phyloP scores from a whole-genome alignment of 2,329 filamentous ascomycete species.

The Ophiostoma perfectum region DNA sequence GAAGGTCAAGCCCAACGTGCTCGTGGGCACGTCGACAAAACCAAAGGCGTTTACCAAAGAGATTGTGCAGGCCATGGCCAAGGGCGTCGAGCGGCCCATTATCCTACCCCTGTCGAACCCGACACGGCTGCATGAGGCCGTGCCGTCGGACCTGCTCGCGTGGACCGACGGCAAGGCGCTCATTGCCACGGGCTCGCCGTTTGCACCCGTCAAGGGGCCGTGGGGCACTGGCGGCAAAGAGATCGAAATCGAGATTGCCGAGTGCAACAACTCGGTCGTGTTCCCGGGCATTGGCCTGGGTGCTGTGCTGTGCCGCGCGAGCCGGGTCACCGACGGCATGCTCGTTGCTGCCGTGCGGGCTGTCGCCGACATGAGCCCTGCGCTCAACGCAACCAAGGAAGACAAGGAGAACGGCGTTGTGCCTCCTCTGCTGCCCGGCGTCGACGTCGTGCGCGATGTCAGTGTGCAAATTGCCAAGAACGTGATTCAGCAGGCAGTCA shows the following conservation, averaged over 20 bases:
- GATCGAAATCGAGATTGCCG: constrained; percentile 52
- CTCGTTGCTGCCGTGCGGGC: constrained; percentile 73
- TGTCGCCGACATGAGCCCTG: constrained; percentile 66
- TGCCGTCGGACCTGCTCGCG: constrained; percentile 65
- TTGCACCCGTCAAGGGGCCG: constrained; percentile 62
- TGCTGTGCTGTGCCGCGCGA: constrained; percentile 63
- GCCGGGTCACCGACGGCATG: constrained; percentile 67
- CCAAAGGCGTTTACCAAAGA: constrained; percentile 71
- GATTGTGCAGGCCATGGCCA: constrained; percentile 68
- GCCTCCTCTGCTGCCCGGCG: constrained; percentile 68
- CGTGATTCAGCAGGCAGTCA: constrained; percentile 66
- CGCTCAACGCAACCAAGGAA: constrained; percentile 41
- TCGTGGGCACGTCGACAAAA: constrained; percentile 78
- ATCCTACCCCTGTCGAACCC: constrained; percentile 81
- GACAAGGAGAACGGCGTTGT: not conserved
- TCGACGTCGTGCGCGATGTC: constrained; percentile 66
- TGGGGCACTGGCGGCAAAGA: constrained; percentile 46
- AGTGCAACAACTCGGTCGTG: constrained; percentile 83
- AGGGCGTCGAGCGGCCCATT: constrained; percentile 65
- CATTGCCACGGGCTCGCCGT: constrained; percentile 79
- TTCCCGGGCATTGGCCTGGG: constrained; percentile 85
- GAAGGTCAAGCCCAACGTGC: constrained; percentile 68
- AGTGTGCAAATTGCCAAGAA: constrained; percentile 71
- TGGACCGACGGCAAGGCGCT: constrained; percentile 77
- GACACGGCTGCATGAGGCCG: constrained; percentile 75